Conservation (phyloP, 2,329 filamentous ascomycete species). For the Achaetomium macrosporum region DNA sequence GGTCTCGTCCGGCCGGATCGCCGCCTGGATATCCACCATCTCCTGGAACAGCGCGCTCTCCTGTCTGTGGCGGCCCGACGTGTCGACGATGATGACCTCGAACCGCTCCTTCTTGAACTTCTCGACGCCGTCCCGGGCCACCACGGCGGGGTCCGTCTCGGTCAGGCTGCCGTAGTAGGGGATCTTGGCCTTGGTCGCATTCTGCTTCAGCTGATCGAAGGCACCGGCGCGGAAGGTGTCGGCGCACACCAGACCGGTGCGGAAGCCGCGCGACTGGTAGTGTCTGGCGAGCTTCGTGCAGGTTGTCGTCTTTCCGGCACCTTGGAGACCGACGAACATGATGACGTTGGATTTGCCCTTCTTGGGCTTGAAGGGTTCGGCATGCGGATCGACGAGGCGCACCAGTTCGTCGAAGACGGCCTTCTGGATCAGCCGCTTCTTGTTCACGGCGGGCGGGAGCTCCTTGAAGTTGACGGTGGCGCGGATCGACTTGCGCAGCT, state of each 20-base stretch:
- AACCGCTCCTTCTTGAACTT: constrained; percentile 99
- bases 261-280: constrained; percentile 91
- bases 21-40: constrained; percentile 93
- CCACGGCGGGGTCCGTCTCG: constrained; percentile 89
- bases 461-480: constrained; percentile 90
- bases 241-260: constrained; percentile 88
- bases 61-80: constrained; percentile 88
- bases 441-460: constrained; percentile 85
- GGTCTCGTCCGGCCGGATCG: constrained; percentile 88
- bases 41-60: constrained; percentile 94
- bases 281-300: constrained; percentile 95
- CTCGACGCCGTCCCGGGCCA: constrained; percentile 91
- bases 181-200: constrained; percentile 97
- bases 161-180: constrained; percentile 97
- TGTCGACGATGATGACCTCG: constrained; percentile 98
- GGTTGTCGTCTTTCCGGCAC: constrained; percentile 95
- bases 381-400: constrained; percentile 89
- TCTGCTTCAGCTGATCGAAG: constrained; percentile 98
- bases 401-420: constrained; percentile 96
- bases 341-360: constrained; percentile 96
- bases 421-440: constrained; percentile 97
- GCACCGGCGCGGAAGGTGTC: constrained; percentile 98
- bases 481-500: constrained; percentile 89
- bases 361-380: constrained; percentile 92
- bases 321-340: constrained; percentile 98